Evolutionary conservation across 345 rosid species (phyloP), one percentile per base, ranked within the genome.

Genomic region (Cardamine occulta): DNA sequence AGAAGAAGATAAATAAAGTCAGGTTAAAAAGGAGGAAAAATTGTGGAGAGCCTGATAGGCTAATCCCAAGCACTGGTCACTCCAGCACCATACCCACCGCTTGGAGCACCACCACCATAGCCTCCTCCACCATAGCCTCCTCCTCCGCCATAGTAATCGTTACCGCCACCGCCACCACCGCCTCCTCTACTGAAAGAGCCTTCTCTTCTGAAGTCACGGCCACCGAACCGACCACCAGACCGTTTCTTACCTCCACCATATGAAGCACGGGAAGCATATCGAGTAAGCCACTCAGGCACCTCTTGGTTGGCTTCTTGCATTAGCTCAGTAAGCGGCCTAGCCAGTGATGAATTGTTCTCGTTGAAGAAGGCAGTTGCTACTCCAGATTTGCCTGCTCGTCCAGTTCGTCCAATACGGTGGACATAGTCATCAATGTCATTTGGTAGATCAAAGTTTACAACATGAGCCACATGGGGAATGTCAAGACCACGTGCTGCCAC

Each of bases 231-330:
- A 62, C 97, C 97, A 24, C 96, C 93, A 56, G 88, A 73, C 14
- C 91, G 87, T 67, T 84, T 91, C 70, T 83, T 85, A 48, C 93
- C 77, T 21, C 80, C 93, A 13, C 79, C 86, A 70, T 45, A 88
- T 6, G 91, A 77, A 19, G 96, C 73, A 44, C 96, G 93, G 29
- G 95, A 84, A 53, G 97, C 91, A 32, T 83, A 91, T 19, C 95
- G 89, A 37, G 97, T 73, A 44, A 94, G 93, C 98, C 98, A 94
- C 70, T 87, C 90, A 19, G 98, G 98, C 53, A 91, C 98, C 83
- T 91, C 98, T 80, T 94, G 98, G 53, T 89, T 94, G 14, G 96
- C 79, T 82, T 94, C 98, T 79, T 87, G 95, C 98, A 94, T 94
- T 59, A 94, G 82, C 19, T 94, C 96, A 12, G 93, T 74, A 32